phyloP scores from a whole-genome alignment of 2,329 filamentous ascomycete species.

The Colletotrichum lindemuthianum region DNA sequence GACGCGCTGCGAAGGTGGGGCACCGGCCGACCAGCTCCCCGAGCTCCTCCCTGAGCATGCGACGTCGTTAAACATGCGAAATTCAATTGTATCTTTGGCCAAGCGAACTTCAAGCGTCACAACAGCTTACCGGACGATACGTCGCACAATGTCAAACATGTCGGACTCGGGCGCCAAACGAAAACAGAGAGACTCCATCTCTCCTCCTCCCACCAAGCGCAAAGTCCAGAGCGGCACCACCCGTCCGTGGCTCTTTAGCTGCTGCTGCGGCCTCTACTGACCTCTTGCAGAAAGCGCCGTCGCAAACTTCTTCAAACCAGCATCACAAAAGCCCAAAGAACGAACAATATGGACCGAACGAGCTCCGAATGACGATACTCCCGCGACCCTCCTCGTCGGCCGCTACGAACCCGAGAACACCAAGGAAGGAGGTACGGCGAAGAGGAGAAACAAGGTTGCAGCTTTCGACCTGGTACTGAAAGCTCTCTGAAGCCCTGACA shows the following conservation, averaged over 20 bases:
- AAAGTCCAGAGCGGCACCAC: slow-evolving; percentile 63
- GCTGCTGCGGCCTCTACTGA: background rate
- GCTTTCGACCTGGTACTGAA: slow-evolving; percentile 73
- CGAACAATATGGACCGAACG: slow-evolving; percentile 77
- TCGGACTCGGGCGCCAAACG: slow-evolving; percentile 44
- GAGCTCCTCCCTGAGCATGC: too few species aligned
- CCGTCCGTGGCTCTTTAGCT: slow-evolving; percentile 48
- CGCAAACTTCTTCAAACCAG: slow-evolving; percentile 87
- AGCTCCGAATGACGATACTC: slow-evolving; percentile 59
- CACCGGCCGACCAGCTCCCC: too few species aligned
- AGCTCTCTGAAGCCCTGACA: background rate
- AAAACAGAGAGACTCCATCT: slow-evolving; percentile 55
- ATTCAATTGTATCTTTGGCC: background rate
- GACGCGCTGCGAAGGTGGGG: too few species aligned
- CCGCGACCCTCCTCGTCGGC: slow-evolving; percentile 77
- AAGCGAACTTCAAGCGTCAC: background rate
- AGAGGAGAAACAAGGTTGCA: slow-evolving; percentile 68
- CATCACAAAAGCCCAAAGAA: slow-evolving; percentile 85
- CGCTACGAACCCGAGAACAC: slow-evolving; percentile 66
- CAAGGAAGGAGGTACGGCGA: slow-evolving; percentile 38
- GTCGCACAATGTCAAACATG: slow-evolving; percentile 3
- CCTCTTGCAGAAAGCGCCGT: slow-evolving; percentile 69
- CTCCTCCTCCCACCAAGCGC: slow-evolving; percentile 64
- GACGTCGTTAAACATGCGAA: slow-evolving; percentile 10
- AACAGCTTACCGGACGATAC: background rate